Evolutionary conservation across 352 stramenopile species (phyloP).

Genomic region (Pythium aquatile): DNA sequence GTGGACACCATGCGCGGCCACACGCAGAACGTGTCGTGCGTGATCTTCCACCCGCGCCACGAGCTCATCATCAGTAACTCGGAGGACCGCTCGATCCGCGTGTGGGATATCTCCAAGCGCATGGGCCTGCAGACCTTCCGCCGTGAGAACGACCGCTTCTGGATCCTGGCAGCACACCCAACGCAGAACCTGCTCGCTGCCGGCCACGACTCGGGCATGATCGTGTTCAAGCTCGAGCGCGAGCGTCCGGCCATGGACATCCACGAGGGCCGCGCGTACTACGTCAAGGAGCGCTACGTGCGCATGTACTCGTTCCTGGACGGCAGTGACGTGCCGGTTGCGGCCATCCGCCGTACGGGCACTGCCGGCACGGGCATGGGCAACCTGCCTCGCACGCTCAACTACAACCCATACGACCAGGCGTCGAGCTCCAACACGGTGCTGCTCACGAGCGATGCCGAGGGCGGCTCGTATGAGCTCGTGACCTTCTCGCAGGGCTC

Average conservation of each 20-base stretch:
- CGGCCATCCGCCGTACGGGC: constrained; percentile 64
- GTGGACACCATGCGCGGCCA: constrained; percentile 99
- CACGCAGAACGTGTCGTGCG: constrained; percentile 99
- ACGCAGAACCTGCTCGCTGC: constrained; percentile 98
- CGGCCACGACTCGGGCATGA: constrained; percentile 99
- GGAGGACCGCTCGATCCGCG: constrained; percentile 98
- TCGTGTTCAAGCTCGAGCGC: constrained; percentile 99
- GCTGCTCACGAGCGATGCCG: constrained; percentile 93
- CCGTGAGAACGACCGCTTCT: constrained; percentile 99
- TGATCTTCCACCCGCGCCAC: constrained; percentile 99
- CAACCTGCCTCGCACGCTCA: constrained; percentile 91
- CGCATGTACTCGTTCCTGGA: constrained; percentile 95
- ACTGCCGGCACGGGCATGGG: constrained; percentile 86
- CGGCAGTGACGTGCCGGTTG: constrained; percentile 73
- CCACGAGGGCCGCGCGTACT: constrained; percentile 89
- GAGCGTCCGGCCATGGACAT: constrained; percentile 95
- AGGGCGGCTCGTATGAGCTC: constrained; percentile 98
- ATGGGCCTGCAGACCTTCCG: constrained; percentile 99
- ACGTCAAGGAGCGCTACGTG: constrained; percentile 98
- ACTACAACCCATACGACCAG: constrained; percentile 97
- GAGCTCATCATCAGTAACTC: constrained; percentile 99
- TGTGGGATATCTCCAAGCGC: constrained; percentile 99
- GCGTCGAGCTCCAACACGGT: constrained; percentile 89
- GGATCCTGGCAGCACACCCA: constrained; percentile 95
- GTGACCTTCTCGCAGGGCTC: constrained; percentile 90